These are phyloP conservation scores for Populus davidiana DNA, from an alignment of 345 rosid species.

Conservation along the genomic window DNA sequence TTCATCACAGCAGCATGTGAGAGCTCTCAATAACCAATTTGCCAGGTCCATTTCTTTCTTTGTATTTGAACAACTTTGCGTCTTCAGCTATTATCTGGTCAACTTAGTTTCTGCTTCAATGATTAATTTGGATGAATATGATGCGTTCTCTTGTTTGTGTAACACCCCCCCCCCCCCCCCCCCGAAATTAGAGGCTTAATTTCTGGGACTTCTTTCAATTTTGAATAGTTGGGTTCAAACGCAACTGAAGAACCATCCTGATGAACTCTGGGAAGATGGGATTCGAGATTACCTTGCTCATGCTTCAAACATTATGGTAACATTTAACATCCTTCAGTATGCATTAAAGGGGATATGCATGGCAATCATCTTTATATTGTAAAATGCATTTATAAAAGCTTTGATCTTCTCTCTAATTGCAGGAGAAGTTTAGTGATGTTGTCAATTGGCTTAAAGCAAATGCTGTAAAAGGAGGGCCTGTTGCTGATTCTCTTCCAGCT, in stretches of 20 bases:
- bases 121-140: background rate
- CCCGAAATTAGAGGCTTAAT: background rate
- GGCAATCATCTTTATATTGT: background rate
- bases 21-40: slow-evolving; percentile 89
- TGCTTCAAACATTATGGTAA: slow-evolving; percentile 75
- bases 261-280: slow-evolving; percentile 99
- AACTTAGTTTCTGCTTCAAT: background rate
- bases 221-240: slow-evolving; percentile 83
- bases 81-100: background rate
- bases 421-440: slow-evolving; percentile 87
- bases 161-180: background rate
- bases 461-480: slow-evolving; percentile 46
- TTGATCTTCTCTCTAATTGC: slow-evolving; percentile 11
- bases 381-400: background rate
- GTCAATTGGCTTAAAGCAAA: slow-evolving; percentile 83
- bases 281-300: slow-evolving; percentile 69
- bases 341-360: background rate
- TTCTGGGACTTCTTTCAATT: slow-evolving; percentile 3
- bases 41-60: slow-evolving; percentile 54
- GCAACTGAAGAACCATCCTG: slow-evolving; percentile 86
- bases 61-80: background rate
- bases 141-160: background rate
- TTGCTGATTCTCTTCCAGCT: slow-evolving; percentile 34
- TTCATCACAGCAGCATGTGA: slow-evolving; percentile 74
- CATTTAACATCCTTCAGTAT: background rate